These are phyloP conservation scores for Aphanomyces astaci DNA, from an alignment of 352 stramenopile species.

Conservation along the genomic window DNA sequence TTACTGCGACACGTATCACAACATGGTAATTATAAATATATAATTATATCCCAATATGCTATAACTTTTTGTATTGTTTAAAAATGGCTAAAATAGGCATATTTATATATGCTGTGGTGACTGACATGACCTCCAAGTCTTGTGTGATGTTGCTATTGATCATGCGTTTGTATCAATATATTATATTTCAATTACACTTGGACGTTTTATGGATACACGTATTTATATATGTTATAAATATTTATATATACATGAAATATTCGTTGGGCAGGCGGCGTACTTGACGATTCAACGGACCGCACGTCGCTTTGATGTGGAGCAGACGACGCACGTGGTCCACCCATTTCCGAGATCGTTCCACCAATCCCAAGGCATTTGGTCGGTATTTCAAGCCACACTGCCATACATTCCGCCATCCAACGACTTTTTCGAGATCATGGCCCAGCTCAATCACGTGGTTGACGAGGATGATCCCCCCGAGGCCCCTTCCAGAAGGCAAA, in stretches of 20 bases:
- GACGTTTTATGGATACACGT: no score
- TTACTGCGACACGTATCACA: constrained; percentile 87
- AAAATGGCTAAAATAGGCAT: no score
- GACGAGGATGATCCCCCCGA: not conserved
- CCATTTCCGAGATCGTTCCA: constrained; percentile 42
- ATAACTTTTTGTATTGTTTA: no score
- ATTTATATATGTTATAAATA: not conserved
- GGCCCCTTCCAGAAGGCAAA: not conserved
- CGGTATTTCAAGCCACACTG: constrained; percentile 63
- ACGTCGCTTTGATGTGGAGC: constrained; percentile 46
- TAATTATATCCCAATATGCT: no score
- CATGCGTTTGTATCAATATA: no score
- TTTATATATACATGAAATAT: not conserved
- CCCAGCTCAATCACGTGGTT: constrained; percentile 31
- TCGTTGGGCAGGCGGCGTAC: constrained; percentile 51
- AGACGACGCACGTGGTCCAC: constrained; percentile 41
- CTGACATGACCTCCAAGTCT: no score
- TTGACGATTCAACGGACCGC: constrained; percentile 40
- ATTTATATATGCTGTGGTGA: no score
- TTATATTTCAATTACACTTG: no score
- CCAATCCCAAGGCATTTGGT: constrained; percentile 62
- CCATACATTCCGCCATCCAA: constrained; percentile 72
- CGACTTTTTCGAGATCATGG: constrained; percentile 71
- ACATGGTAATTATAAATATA: constrained; percentile 43
- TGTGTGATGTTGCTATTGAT: no score